Conservation (phyloP, 495 filamentous ascomycete species). For the Podospora pseudopauciseta region DNA sequence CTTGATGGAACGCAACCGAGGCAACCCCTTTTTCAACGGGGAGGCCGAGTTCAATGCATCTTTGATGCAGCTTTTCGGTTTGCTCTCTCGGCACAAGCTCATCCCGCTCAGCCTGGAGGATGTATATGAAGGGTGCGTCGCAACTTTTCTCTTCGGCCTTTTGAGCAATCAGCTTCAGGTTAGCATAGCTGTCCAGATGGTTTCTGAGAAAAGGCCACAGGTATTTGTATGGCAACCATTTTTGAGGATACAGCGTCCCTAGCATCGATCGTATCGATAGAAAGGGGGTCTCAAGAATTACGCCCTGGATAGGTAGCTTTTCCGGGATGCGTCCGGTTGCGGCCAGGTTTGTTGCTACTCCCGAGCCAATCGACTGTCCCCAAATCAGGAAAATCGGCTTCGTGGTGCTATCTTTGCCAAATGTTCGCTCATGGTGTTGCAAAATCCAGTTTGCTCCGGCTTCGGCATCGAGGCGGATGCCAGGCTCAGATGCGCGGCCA, state of each 20-base stretch:
- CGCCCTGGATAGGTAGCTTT: constrained; percentile 32
- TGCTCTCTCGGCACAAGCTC: constrained; percentile 64
- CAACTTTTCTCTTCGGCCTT: constrained; percentile 18
- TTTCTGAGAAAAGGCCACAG: constrained; percentile 49
- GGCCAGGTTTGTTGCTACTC: constrained; percentile 53
- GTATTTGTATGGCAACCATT: constrained; percentile 69
- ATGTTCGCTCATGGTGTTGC: constrained; percentile 31
- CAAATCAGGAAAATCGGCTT: constrained; percentile 58
- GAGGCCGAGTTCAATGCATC: constrained; percentile 40
- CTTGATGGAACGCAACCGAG: constrained; percentile 44
- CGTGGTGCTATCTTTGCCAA: constrained; percentile 21
- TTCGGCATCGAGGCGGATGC: constrained; percentile 60
- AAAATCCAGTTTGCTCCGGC: constrained; percentile 57
- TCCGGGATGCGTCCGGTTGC: constrained; percentile 25
- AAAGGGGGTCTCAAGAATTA: constrained; percentile 77
- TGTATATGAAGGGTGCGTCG: constrained; percentile 44
- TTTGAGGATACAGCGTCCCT: constrained; percentile 70
- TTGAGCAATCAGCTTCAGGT: constrained; percentile 36
- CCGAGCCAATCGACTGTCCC: constrained; percentile 74
- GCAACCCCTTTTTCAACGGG: constrained; percentile 37
- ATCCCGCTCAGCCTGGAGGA: constrained; percentile 62
- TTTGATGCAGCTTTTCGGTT: constrained; percentile 45
- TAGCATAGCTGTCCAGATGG: constrained; percentile 45
- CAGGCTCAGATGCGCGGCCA: constrained; percentile 62
- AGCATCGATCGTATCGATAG: constrained; percentile 71